A percentile compares a stretch with the other conserved stretches of the same genome.
Evolutionary conservation across 2,329 filamentous ascomycete species (phyloP).

Genomic region (Sporothrix protearum): DNA sequence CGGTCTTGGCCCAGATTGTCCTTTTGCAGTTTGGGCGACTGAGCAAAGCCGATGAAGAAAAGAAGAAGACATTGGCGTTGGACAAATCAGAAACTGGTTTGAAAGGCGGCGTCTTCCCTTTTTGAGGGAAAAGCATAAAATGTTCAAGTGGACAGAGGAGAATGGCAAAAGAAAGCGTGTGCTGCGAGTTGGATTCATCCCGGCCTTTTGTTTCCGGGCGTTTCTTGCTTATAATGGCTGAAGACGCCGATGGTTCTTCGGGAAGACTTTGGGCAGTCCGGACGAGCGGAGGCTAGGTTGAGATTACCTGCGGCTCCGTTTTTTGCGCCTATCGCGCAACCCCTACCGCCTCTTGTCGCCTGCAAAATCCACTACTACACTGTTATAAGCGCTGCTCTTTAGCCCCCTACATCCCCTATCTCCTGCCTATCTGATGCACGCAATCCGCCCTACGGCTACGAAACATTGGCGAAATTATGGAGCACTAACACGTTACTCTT

Average conservation of each 20-base stretch:
- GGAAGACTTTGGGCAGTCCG: constrained; percentile 29
- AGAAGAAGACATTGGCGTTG: not conserved
- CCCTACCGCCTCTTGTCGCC: constrained; percentile 23
- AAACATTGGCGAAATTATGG: constrained; percentile 17
- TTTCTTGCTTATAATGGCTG: constrained; percentile 15
- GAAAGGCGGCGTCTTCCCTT: not conserved
- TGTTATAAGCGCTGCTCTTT: not conserved
- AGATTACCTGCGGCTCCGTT: constrained; percentile 31
- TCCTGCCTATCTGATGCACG: constrained; percentile 15
- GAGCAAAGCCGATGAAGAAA: not conserved
- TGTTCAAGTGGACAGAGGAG: not conserved
- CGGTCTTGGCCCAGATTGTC: not conserved
- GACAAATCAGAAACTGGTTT: not conserved
- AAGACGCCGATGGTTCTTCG: constrained; percentile 4
- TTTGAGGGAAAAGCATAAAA: not conserved
- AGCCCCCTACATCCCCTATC: not conserved
- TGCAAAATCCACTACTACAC: not conserved
- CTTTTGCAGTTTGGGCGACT: not conserved
- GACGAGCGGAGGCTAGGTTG: constrained; percentile 47
- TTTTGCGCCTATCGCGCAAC: constrained; percentile 25
- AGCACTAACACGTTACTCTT: constrained; percentile 17
- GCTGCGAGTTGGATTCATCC: not conserved
- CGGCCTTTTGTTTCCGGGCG: not conserved
- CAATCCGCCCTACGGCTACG: not conserved
- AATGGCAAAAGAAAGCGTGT: not conserved